Evolutionary conservation across 805 yeast genomes (phyloP), one percentile per base, ranked within the genome.

Genomic region (Ogataea parapolymorpha): DNA sequence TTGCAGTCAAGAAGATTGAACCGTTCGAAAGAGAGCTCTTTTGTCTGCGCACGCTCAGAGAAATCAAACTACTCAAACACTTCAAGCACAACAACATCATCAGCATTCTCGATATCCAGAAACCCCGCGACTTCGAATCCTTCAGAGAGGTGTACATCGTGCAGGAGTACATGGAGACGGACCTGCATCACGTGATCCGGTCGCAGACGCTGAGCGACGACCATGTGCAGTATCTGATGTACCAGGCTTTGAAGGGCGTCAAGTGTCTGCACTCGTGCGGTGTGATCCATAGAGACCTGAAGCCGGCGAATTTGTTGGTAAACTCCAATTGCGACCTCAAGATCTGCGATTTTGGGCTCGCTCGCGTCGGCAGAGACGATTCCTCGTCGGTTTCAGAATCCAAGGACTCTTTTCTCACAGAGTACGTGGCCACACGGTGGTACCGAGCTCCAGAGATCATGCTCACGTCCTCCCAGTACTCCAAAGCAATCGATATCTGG

Each of bases 351-450:
- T 84, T 85, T 63, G 93, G 93, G 0, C 62, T 85, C 16, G 81
- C 90, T 1, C 66, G 91, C 41, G 62, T 77, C 13, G 71, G 79
- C 27, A 58, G 69, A 40, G 75, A 72, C 47, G 68, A 70, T 32
- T 67, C 73, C 26, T 75, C 48, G 20, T 32, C 37, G 5, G 38
- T 48, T 5, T 46, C 44, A 3, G 53, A 46, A 22, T 55, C 56
- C 32, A 56, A 55, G 27, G 58, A 54, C 35, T 40, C 57, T 1
- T 74, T 74, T 48, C 67, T 84, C 67, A 85, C 91, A 0, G 91
- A 85, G 56, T 85, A 85, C 50, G 93, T 85, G 3, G 91, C 91
- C 3, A 85, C 93, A 7, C 67, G 93, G 52, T 85, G 91, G 91
- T 85, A 85, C 58, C 66, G 93, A 39, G 91, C 91, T 0, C 91